A percentile compares a stretch with the other conserved stretches of the same genome.
Evolutionary conservation across 2,329 filamentous ascomycete species (phyloP).

Genomic region (Penicillium sp.): DNA sequence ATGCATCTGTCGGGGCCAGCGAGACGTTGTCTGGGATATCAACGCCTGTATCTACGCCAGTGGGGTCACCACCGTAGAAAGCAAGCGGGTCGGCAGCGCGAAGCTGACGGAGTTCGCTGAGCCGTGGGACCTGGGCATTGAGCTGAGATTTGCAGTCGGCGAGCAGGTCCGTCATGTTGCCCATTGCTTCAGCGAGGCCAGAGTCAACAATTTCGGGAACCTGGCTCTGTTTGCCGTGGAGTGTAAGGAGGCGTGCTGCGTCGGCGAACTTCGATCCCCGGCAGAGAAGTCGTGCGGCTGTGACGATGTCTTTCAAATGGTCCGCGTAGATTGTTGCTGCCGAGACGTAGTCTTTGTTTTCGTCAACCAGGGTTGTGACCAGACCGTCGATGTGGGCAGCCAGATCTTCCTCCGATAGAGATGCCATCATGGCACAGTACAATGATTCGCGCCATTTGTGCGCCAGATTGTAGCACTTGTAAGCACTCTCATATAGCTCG

Average conservation of each 20-base stretch:
- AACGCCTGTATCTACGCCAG: constrained; percentile 51
- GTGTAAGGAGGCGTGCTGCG: constrained; percentile 73
- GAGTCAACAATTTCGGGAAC: constrained; percentile 69
- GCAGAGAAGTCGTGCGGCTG: constrained; percentile 75
- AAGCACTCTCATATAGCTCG: constrained; percentile 68
- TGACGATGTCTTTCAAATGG: constrained; percentile 70
- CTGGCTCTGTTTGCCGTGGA: constrained; percentile 60
- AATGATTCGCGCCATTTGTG: constrained; percentile 91
- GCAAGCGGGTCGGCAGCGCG: constrained; percentile 81
- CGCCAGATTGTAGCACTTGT: constrained; percentile 77
- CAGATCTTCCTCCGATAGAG: constrained; percentile 61
- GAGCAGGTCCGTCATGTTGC: constrained; percentile 81
- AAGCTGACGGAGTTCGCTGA: constrained; percentile 75
- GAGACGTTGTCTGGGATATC: constrained; percentile 92
- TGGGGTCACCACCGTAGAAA: constrained; percentile 78
- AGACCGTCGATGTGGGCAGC: constrained; percentile 68
- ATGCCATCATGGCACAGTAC: constrained; percentile 69
- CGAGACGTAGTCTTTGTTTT: constrained; percentile 73
- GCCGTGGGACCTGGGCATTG: constrained; percentile 77
- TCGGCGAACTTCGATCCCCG: constrained; percentile 84
- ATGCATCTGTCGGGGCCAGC: constrained; percentile 78
- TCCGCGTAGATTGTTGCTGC: constrained; percentile 80
- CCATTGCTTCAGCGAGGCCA: constrained; percentile 76
- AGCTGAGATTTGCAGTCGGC: constrained; percentile 90
- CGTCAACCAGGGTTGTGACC: constrained; percentile 73